Evolutionary conservation across 177 flowering plant genomes (phyloP), one percentile per base, ranked within the genome.

Genomic region (Vitis hybrid): DNA sequence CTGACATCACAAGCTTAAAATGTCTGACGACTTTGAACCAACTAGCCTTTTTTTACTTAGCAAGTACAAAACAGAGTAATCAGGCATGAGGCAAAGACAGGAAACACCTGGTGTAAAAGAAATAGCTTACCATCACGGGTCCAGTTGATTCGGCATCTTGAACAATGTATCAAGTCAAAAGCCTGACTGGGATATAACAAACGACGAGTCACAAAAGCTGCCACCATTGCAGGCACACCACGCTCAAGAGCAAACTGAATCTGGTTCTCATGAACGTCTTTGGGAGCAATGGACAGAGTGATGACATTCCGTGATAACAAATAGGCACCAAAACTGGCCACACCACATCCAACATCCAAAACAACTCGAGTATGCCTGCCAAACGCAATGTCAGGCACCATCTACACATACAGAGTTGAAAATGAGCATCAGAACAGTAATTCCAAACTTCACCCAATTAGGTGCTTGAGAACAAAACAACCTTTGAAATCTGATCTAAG

Each of bases 231-330:
- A 54, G 97, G 98, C 58, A 93, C 94, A 48, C 97, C 97, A 65
- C 95, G 93, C 74, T 91, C 98, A 71, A 90, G 91, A 66, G 98
- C 97, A 77, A 93, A 91, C 21, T 92, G 97, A 73, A 91, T 88
- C 82, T 91, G 97, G 72, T 91, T 92, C 77, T 90, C 93, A 76
- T 90, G 92, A 52, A 88, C 94, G 78, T 90, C 97, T 82, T 93
- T 90, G 32, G 97, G 97, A 49, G 97, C 98, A 51, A 93, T 71
- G 3, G 98, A 93, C 75, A 93, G 60, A n/a, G 94, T 80, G 61
- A 80, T 66, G 17, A 91, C 97, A 69, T 87, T 84, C 35, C 90
- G 81, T 54, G 89, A 79, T 35, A 91, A 70, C 70, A 93, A 69
- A 78, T 85, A 76, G 64, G 78, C 78, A 62, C 78, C 78, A 71